These are phyloP conservation scores for Saitozyma podzolica DNA, from an alignment of 768 basidiomycete genomes.

Conservation along the genomic window DNA sequence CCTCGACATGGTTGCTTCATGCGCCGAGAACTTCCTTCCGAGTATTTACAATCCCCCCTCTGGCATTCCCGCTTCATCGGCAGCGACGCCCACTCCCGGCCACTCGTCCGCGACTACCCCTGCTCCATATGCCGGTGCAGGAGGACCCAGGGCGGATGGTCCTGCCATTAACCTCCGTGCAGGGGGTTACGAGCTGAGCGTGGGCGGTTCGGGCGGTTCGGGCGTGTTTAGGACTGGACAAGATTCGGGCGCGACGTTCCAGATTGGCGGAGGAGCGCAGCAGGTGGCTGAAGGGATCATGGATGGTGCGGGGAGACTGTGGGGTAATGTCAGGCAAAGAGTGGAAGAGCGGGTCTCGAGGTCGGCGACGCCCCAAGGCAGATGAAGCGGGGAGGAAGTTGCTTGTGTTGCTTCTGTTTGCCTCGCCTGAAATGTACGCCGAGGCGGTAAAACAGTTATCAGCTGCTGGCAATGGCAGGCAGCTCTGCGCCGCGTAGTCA, in stretches of 20 bases:
- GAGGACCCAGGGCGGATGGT: not conserved
- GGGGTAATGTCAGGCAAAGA: conserved; percentile 85
- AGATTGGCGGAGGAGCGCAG: conserved; percentile 38
- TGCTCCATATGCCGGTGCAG: conserved; percentile 7
- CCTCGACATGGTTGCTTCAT: conserved; percentile 80
- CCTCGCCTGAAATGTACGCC: too few species aligned
- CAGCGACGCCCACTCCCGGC: conserved; percentile 57
- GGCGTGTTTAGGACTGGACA: conserved; percentile 82
- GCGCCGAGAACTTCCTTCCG: conserved; percentile 55
- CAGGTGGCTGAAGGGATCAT: conserved; percentile 73
- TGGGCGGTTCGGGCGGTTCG: conserved; percentile 81
- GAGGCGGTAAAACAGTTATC: too few species aligned
- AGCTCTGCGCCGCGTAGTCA: too few species aligned
- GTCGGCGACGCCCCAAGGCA: conserved; percentile 40
- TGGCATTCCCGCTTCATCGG: conserved; percentile 67
- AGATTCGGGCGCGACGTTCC: conserved; percentile 39
- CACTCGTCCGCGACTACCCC: conserved; percentile 56
- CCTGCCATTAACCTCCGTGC: conserved; percentile 79
- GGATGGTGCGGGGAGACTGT: conserved; percentile 80
- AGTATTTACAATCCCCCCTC: conserved; percentile 48
- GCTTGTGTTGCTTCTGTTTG: too few species aligned
- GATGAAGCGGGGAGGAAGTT: not conserved
- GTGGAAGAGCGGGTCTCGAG: conserved; percentile 56
- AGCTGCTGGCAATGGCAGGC: too few species aligned
- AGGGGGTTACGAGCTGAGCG: conserved; percentile 84